Base-by-base conservation (phyloP, 441 rosid species). In the Adansonia grandidieri region DNA sequence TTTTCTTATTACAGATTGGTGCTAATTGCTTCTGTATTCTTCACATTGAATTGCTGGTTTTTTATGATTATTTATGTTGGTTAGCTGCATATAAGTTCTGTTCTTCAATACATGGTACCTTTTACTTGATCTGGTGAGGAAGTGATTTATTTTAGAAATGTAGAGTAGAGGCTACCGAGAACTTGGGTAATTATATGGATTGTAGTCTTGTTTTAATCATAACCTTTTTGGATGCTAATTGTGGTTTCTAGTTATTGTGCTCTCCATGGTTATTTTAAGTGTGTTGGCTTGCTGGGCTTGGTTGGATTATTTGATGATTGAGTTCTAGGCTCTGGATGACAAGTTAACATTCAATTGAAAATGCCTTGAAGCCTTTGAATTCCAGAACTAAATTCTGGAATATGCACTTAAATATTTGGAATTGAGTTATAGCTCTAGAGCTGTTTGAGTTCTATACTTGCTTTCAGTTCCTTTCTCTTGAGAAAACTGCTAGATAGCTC, bases 291-390 rank as follows among this genome's bases (percentile, higher is more conserved):
- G 63, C 51, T 72, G 48, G 75, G 20, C n/a, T 19, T 73, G 53
- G 10, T 37, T 17, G 65, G 64, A 73, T 57, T 73, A 19, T 73
- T 56, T 72, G 24, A 53, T 37, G 48, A 32, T 32, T 40, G 64
- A 72, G 75, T 54, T 37, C 10, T 72, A n/a, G 51, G 48, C 64
- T 32, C 64, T 72, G 50, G 64, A 37, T 72, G 24, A 56, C 2
- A 6, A 54, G 64, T 54, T 73, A 20, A 20, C 40, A 45, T 74
- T 74, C 58, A 74, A 47, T 48, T 74, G 77, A 61, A 47, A 74
- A 47, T 45, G 45, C 24, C 48, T 62, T 22, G 44, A 45, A 53
- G 40, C 77, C 44, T 73, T 73, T 44, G 56, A 58, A 70, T 24
- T 42, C 40, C 67, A 73, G 62, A 60, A 58, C 20, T 44, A 58